Percentiles rank a stretch among this genome's conserved stretches.
Conservation (phyloP, 495 filamentous ascomycete genomes). For the Cladorrhinum samala region DNA sequence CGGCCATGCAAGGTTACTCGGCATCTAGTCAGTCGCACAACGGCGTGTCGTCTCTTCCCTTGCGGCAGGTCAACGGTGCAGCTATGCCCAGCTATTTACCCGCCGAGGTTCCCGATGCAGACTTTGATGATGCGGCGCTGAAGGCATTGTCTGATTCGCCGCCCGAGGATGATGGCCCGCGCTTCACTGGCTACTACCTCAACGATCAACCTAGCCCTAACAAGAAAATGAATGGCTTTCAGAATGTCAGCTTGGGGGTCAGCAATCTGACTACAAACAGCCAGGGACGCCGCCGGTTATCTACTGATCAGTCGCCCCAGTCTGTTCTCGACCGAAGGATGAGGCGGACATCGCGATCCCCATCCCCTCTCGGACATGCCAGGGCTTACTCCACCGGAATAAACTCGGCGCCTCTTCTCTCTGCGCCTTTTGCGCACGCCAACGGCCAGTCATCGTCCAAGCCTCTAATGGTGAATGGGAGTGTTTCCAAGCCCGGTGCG, state of each 20-base stretch:
- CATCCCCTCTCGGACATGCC: conserved; percentile 46
- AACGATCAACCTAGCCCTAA: conserved; percentile 29
- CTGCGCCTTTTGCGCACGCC: conserved; percentile 27
- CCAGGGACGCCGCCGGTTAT: conserved; percentile 37
- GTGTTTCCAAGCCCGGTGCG: conserved; percentile 26
- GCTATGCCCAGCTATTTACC: conserved; percentile 44
- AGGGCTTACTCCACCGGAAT: conserved; percentile 39
- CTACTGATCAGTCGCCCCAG: conserved; percentile 46
- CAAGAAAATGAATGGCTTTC: conserved; percentile 26
- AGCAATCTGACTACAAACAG: conserved; percentile 35
- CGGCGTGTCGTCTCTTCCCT: conserved; percentile 24
- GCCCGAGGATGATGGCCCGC: conserved; percentile 33
- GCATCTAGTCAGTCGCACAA: conserved; percentile 24
- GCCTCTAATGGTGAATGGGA: conserved; percentile 44
- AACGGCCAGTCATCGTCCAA: conserved; percentile 27
- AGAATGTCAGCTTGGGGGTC: conserved; percentile 36
- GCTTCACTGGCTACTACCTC: conserved; percentile 37
- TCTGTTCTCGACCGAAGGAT: conserved; percentile 45
- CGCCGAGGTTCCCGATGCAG: conserved; percentile 37
- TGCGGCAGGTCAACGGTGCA: conserved; percentile 36
- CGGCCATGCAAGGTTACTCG: conserved; percentile 15
- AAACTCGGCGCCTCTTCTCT: conserved; percentile 31
- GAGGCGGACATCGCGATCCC: conserved; percentile 47
- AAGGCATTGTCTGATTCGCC: conserved; percentile 32
- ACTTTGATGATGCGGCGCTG: conserved; percentile 29